Evolutionary conservation across 345 rosid species (phyloP), one percentile per base, ranked within the genome.

Genomic region (Eucalyptus marginata): DNA sequence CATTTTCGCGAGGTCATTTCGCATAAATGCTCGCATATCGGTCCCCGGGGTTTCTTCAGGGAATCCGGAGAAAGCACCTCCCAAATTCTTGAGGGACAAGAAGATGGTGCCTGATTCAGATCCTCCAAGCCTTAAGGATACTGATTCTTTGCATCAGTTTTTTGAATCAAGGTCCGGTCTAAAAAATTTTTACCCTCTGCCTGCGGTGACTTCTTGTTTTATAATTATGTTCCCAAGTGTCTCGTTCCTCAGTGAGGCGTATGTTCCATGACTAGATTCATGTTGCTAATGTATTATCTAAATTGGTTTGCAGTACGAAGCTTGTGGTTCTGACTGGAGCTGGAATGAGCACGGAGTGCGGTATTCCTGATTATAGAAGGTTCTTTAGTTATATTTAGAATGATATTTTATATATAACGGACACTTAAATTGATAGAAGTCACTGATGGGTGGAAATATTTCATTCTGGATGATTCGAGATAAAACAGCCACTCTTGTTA

Each of bases 311-410:
- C 93, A 97, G 99, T 89, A 91, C 92, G 40, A 96, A 94, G 88
- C 96, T 97, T 40, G 88, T 94, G 88, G 95, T 96, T 66, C 87
- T 97, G 94, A 97, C 98, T 4, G 99, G 99, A 91, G 99, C 99
- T 88, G 99, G 99, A 88, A 90, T 97, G 49, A 97, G 99, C 87
- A 97, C 99, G 0, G 99, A 97, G 91, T 94, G 97, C 89, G 99
- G 99, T 76, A 97, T 97, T 92, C 99, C 99, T 87, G 99, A 97
- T 91, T 97, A 96, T 81, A 94, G 99, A 94, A 97, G 99, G 99
- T 96, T 91, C 44, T 46, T 71, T 46, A 16, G 25, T 40, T 33
- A 29, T 56, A 0, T 47, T 66, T 81, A 50, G 1, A 1, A 1
- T 54, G 54, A 49, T 40, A 43, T 25, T 62, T 66, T 66, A 59